Percentiles rank a stretch among this genome's conserved stretches.
Evolutionary conservation across 495 filamentous ascomycete species (phyloP).

Genomic region (Pseudoneurospora amorphoporcata): DNA sequence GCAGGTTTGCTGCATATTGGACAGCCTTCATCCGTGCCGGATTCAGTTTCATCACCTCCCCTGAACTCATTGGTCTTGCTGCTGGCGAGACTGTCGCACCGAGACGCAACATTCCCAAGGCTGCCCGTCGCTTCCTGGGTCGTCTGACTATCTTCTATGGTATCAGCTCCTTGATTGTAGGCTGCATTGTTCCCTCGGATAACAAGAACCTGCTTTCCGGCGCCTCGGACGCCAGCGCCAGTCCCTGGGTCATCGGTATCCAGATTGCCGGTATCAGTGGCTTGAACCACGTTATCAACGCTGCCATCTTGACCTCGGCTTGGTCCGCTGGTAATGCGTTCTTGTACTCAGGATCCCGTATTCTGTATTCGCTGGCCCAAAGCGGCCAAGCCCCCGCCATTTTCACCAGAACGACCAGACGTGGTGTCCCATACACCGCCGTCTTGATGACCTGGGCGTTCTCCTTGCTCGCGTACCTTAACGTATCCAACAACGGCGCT

Average conservation of each 20-base stretch:
- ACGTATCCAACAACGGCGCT: conserved; percentile 42
- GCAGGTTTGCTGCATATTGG: conserved; percentile 39
- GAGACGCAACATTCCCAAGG: conserved; percentile 61
- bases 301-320: conserved; percentile 38
- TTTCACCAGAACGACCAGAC: conserved; percentile 41
- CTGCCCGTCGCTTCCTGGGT: conserved; percentile 59
- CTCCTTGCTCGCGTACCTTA: conserved; percentile 54
- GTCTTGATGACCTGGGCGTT: conserved; percentile 46
- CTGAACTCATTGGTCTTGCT: conserved; percentile 48
- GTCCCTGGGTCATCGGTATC: conserved; percentile 46
- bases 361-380: conserved; percentile 56
- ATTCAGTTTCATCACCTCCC: conserved; percentile 41
- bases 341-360: conserved; percentile 73
- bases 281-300: conserved; percentile 39
- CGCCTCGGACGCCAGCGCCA: conserved; percentile 49
- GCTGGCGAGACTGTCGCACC: conserved; percentile 72
- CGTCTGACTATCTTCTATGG: conserved; percentile 68
- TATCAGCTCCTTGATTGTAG: conserved; percentile 59
- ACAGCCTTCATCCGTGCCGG: conserved; percentile 35
- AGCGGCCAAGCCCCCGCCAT: conserved; percentile 53
- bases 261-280: conserved; percentile 33
- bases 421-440: conserved; percentile 52
- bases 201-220: conserved; percentile 44
- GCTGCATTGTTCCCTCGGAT: conserved; percentile 49
- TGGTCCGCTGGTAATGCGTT: conserved; percentile 62